Conservation (phyloP, 2,329 filamentous ascomycete species). For the Talaromyces sp. region DNA sequence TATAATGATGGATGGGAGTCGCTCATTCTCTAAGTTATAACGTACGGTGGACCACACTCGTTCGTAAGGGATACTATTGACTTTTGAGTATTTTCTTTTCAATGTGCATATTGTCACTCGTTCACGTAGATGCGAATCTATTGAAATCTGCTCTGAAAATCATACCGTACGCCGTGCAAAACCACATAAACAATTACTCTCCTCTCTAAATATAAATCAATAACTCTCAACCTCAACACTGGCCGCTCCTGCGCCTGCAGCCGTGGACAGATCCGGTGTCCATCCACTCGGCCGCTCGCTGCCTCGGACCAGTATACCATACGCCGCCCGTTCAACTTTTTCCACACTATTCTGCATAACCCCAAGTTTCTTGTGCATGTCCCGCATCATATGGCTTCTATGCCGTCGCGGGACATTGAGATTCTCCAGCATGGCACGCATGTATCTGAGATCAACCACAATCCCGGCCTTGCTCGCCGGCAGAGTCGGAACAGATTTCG, state of each 20-base stretch:
- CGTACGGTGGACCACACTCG: background rate
- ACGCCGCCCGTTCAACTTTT: conserved; percentile 88
- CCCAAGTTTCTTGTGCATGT: conserved; percentile 72
- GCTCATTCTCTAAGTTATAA: background rate
- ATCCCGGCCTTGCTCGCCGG: conserved; percentile 54
- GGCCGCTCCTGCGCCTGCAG: background rate
- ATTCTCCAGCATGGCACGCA: conserved; percentile 71
- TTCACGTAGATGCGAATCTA: background rate
- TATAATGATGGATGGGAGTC: background rate
- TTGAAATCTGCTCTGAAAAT: background rate
- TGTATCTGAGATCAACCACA: conserved; percentile 70
- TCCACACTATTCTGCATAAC: conserved; percentile 83
- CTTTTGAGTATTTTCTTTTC: background rate
- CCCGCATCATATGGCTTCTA: conserved; percentile 45
- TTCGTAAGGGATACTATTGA: background rate
- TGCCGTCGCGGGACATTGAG: conserved; percentile 52
- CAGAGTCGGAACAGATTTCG: conserved; percentile 8
- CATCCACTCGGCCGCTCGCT: conserved; percentile 86
- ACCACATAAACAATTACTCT: background rate
- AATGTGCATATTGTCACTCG: background rate
- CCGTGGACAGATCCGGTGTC: conserved; percentile 65
- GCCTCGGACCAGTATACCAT: conserved; percentile 79
- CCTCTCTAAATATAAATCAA: conserved; percentile 16
- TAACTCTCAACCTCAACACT: conserved; percentile 30
- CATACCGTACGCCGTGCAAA: background rate